A percentile compares a stretch with the other conserved stretches of the same genome.
Evolutionary conservation across 73 alveolate species (phyloP).

Genomic region (Symbiodinium pilosum): DNA sequence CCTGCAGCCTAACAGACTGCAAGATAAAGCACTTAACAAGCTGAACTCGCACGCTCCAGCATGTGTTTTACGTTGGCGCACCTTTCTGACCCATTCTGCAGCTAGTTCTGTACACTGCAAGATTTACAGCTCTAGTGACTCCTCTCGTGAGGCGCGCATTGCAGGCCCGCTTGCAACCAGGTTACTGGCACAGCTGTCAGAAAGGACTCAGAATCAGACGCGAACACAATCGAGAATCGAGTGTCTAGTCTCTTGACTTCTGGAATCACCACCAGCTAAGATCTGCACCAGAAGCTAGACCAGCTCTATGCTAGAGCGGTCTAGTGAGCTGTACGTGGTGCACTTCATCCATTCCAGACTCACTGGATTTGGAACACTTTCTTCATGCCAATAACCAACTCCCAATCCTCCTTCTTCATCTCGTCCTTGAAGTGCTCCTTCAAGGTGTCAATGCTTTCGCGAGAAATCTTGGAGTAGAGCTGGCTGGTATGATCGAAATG

Average conservation of each 20-base stretch:
- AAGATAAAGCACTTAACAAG: no score
- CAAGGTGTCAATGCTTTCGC: constrained; percentile 98
- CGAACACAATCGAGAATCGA: not conserved
- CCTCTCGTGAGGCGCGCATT: constrained; percentile 20
- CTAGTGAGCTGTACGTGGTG: constrained; percentile 7
- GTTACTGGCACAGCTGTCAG: constrained; percentile 1
- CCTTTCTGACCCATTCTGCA: constrained; percentile 16
- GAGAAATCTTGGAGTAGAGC: constrained; percentile 96
- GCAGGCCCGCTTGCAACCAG: constrained; percentile 31
- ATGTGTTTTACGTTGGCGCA: no score
- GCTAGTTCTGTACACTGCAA: constrained; percentile 54
- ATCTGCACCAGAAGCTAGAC: not conserved
- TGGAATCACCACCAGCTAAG: not conserved
- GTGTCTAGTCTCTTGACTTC: not conserved
- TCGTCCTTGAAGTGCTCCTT: constrained; percentile 99
- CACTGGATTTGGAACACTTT: constrained; percentile 98
- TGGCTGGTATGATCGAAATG: constrained; percentile 90
- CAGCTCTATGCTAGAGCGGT: constrained; percentile 9
- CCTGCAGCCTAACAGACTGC: no score
- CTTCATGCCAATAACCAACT: constrained; percentile 98
- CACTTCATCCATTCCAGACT: constrained; percentile 37
- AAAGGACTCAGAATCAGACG: not conserved
- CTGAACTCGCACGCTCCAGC: no score
- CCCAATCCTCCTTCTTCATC: constrained; percentile 99
- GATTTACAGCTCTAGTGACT: constrained; percentile 40